Percentiles rank a stretch among this genome's conserved stretches.
phyloP scores from a whole-genome alignment of 176 grass and related monocot genomes.

The Rhynchospora tenuis region DNA sequence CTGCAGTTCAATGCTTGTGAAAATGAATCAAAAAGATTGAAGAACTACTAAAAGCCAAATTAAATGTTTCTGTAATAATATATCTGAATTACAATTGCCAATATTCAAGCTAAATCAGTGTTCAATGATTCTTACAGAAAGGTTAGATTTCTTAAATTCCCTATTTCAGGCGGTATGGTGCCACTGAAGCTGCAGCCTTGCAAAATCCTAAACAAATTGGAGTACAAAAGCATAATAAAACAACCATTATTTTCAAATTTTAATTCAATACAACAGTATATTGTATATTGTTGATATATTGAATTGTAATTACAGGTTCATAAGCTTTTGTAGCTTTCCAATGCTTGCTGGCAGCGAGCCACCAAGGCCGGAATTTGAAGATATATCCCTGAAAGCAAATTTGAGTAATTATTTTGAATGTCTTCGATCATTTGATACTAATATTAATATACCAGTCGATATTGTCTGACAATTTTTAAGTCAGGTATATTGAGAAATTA shows the following conservation, averaged over 20 bases:
- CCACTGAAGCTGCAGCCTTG: constrained; percentile 71
- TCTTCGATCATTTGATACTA: background rate
- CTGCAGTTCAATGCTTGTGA: background rate
- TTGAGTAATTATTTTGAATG: constrained; percentile 24
- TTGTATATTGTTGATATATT: constrained; percentile 13
- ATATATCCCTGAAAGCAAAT: constrained; percentile 68
- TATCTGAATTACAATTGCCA: constrained; percentile 2
- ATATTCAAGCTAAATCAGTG: constrained; percentile 11
- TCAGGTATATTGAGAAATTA: background rate
- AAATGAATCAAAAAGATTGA: background rate
- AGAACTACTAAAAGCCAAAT: background rate
- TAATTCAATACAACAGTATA: constrained; percentile 7
- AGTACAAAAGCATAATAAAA: background rate
- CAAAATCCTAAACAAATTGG: constrained; percentile 48
- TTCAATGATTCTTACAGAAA: constrained; percentile 59
- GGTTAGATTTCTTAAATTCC: constrained; percentile 48
- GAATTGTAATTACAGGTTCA: constrained; percentile 48
- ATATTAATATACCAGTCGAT: background rate
- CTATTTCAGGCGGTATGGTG: constrained; percentile 50
- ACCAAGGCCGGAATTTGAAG: constrained; percentile 46
- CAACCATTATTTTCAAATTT: background rate
- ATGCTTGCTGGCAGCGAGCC: constrained; percentile 59
- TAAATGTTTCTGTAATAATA: background rate
- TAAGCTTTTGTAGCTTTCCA: constrained; percentile 73
- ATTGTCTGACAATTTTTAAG: constrained; percentile 1